phyloP scores from a whole-genome alignment of 805 yeast species.

The Pichia pseudocactophila region DNA sequence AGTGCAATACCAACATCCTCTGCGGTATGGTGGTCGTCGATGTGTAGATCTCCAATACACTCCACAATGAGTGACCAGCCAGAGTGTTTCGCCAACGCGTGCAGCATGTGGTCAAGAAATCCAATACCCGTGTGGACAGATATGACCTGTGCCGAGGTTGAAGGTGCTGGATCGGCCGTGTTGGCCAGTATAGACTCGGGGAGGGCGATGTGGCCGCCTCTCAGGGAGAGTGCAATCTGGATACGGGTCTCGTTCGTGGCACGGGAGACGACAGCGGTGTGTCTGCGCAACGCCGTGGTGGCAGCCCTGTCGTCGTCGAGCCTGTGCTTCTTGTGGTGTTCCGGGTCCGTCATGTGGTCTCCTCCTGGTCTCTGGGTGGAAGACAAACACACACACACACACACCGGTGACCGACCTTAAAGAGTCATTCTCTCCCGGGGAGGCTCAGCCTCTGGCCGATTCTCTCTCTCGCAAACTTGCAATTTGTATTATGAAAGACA shows the following conservation, averaged over 20 bases:
- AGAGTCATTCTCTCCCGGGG: not conserved
- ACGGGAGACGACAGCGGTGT: conserved; percentile 47
- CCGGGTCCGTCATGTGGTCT: not conserved
- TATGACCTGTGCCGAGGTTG: conserved; percentile 63
- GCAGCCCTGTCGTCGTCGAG: conserved; percentile 8
- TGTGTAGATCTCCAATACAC: conserved; percentile 89
- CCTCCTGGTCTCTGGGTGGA: too few relatives aligned
- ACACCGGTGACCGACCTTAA: too few relatives aligned
- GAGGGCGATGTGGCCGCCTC: conserved; percentile 72
- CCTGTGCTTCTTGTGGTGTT: conserved; percentile 8
- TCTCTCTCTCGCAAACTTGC: too few relatives aligned
- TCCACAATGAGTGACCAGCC: conserved; percentile 91
- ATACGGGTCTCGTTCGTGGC: conserved; percentile 91
- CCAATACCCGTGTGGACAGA: conserved; percentile 88
- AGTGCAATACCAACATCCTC: conserved; percentile 93
- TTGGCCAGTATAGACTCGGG: conserved; percentile 46
- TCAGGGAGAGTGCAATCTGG: conserved; percentile 72
- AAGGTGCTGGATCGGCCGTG: conserved; percentile 12
- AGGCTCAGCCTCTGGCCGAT: too few relatives aligned
- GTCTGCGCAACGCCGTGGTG: conserved; percentile 5
- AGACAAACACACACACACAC: not conserved
- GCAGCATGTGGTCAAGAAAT: conserved; percentile 93
- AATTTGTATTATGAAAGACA: too few relatives aligned
- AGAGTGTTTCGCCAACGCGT: conserved; percentile 91
- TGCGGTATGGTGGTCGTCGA: conserved; percentile 95